Percentiles rank a stretch among this genome's conserved stretches.
phyloP scores from a whole-genome alignment of 2,329 filamentous ascomycete genomes.

The Ceratocystis eucalypticola region DNA sequence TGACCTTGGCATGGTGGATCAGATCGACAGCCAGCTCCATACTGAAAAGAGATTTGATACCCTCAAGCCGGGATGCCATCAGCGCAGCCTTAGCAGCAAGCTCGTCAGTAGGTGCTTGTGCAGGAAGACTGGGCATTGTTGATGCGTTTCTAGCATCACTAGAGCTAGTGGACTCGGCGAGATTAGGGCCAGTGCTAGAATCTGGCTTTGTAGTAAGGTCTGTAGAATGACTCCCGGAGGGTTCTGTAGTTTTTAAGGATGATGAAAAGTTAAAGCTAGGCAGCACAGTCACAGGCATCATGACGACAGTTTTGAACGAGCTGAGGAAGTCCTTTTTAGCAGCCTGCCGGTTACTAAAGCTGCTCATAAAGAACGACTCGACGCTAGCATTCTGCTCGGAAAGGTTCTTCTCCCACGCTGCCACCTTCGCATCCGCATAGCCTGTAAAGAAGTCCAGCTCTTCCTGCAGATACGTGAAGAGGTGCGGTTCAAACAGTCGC shows the following conservation, averaged over 20 bases:
- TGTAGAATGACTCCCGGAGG: background rate
- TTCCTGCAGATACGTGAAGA: slow-evolving; percentile 87
- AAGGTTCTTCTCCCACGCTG: slow-evolving; percentile 79
- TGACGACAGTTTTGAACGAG: slow-evolving; percentile 96
- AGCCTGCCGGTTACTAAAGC: slow-evolving; percentile 71
- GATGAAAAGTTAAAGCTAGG: slow-evolving; percentile 37
- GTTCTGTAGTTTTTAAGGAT: slow-evolving; percentile 2
- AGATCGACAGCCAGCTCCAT: slow-evolving; percentile 87
- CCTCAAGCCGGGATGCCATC: slow-evolving; percentile 87
- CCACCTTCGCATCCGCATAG: slow-evolving; percentile 63
- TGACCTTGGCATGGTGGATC: slow-evolving; percentile 77
- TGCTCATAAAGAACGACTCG: slow-evolving; percentile 92
- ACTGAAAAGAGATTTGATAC: slow-evolving; percentile 88
- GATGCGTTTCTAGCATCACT: background rate
- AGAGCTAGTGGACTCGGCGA: background rate
- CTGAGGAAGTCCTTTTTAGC: slow-evolving; percentile 94
- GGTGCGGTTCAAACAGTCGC: slow-evolving; percentile 73
- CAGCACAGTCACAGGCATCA: slow-evolving; percentile 93
- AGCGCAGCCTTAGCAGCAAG: slow-evolving; percentile 94
- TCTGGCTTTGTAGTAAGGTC: background rate
- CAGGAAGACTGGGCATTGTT: slow-evolving; percentile 25
- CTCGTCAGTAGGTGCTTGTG: slow-evolving; percentile 73
- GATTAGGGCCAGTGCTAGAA: background rate
- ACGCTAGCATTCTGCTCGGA: slow-evolving; percentile 80
- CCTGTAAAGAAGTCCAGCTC: slow-evolving; percentile 76